Conservation (phyloP, 345 rosid species). For the Theobroma cacao region DNA sequence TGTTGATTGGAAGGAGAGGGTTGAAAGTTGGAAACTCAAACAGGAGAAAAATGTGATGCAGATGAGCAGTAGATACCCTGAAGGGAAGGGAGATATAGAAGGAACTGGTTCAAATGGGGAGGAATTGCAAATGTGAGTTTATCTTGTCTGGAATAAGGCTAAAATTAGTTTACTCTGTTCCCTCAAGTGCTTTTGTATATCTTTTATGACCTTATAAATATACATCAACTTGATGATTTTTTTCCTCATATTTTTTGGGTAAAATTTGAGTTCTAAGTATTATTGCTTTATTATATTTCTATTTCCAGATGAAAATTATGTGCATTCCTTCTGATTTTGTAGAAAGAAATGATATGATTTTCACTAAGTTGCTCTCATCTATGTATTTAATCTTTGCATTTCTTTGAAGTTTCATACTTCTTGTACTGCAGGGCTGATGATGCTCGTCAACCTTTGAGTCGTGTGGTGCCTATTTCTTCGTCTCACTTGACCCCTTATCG, state of each 20-base stretch:
- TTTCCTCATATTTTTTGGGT: neutral
- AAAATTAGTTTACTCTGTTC: neutral
- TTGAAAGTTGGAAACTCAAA: constrained; percentile 98
- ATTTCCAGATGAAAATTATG: neutral
- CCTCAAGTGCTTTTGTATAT: neutral
- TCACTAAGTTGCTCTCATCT: neutral
- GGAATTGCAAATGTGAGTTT: constrained; percentile 92
- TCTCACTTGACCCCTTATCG: constrained; percentile 93
- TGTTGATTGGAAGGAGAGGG: constrained; percentile 99
- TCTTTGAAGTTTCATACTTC: constrained; percentile 9
- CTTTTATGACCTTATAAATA: constrained; percentile 2
- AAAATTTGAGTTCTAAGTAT: neutral
- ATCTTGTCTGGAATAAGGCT: neutral
- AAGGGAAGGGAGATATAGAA: constrained; percentile 94
- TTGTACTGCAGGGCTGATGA: constrained; percentile 69
- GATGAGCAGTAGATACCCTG: constrained; percentile 58
- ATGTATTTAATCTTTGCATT: neutral
- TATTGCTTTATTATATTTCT: neutral
- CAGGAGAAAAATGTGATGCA: constrained; percentile 90
- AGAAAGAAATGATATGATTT: neutral
- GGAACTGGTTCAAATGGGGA: constrained; percentile 99
- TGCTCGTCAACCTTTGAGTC: constrained; percentile 87
- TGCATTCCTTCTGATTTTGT: neutral
- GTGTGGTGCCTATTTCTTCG: constrained; percentile 80
- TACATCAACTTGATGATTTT: neutral